Evolutionary conservation across 306 rosid genomes (phyloP).

Genomic region (Lupinus albus): DNA sequence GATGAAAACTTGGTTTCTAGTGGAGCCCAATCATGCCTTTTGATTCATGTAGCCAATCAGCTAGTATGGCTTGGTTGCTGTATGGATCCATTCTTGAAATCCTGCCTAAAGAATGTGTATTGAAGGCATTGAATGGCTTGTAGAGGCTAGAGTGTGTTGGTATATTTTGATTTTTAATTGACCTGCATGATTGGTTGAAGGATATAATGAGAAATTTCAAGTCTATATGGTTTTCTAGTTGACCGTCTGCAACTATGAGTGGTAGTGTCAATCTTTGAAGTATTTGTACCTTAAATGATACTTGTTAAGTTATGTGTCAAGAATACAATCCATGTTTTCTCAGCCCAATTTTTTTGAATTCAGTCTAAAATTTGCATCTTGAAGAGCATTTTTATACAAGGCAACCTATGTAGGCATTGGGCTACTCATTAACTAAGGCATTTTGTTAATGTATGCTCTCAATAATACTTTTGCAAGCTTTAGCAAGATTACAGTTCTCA

Average conservation of each 20-base stretch:
- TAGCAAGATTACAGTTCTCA: neutral
- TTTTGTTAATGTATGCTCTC: neutral
- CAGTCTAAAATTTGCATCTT: neutral
- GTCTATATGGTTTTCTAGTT: constrained; percentile 6
- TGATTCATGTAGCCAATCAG: neutral
- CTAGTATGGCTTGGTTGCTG: neutral
- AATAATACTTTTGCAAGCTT: neutral
- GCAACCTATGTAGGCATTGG: neutral
- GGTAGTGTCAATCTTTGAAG: constrained; percentile 2
- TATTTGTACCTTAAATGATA: constrained; percentile 20
- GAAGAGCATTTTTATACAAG: neutral
- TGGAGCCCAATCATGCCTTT: neutral
- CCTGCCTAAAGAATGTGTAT: constrained; percentile 5
- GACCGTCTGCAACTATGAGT: neutral
- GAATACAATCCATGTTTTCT: constrained; percentile 11
- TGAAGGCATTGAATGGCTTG: neutral
- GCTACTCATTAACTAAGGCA: constrained; percentile 2
- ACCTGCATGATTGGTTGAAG: constrained; percentile 14
- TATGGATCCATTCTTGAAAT: constrained; percentile 5
- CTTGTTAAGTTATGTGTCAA: neutral
- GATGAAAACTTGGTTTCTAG: neutral
- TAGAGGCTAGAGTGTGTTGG: neutral
- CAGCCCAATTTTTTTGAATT: neutral
- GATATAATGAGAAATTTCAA: constrained; percentile 8
- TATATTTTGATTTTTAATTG: constrained; percentile 24